phyloP scores from a whole-genome alignment of 2,329 filamentous ascomycete genomes.

The Colletotrichum sp. region DNA sequence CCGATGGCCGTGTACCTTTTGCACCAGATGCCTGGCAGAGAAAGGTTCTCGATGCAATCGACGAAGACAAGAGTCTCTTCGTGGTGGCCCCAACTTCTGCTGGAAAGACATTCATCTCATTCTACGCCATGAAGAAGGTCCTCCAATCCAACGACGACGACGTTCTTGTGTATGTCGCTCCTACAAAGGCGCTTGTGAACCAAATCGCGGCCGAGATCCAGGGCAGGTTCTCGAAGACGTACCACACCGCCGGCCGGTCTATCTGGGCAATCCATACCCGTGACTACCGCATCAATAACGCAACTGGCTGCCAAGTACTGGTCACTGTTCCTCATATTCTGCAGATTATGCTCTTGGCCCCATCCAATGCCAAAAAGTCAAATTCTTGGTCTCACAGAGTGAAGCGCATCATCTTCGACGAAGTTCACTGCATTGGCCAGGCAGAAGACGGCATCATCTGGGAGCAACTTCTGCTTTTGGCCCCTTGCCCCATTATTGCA shows the following conservation, averaged over 20 bases:
- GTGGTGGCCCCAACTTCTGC: constrained; percentile 80
- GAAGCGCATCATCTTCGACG: constrained; percentile 81
- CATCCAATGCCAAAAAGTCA: constrained; percentile 62
- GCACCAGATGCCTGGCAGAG: constrained; percentile 80
- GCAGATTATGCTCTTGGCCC: constrained; percentile 76
- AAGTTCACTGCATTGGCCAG: constrained; percentile 82
- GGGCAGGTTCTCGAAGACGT: constrained; percentile 73
- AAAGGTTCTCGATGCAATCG: constrained; percentile 74
- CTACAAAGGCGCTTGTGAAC: constrained; percentile 83
- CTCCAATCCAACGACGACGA: constrained; percentile 71
- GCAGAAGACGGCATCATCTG: constrained; percentile 66
- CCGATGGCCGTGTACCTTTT: constrained; percentile 73
- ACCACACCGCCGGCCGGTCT: constrained; percentile 64
- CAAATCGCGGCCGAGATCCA: constrained; percentile 83
- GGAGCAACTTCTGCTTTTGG: constrained; percentile 77
- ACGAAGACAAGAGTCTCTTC: constrained; percentile 72
- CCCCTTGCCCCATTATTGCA: constrained; percentile 79
- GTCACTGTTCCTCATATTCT: constrained; percentile 81
- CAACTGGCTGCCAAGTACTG: constrained; percentile 74
- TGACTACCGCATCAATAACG: constrained; percentile 77
- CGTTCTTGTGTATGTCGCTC: constrained; percentile 79
- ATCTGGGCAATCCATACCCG: constrained; percentile 83
- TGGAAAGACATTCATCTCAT: constrained; percentile 84
- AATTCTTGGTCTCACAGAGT: constrained; percentile 69
- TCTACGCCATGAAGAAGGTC: constrained; percentile 83